Conservation (phyloP, 2,329 filamentous ascomycete species). For the Fusarium napiforme region DNA sequence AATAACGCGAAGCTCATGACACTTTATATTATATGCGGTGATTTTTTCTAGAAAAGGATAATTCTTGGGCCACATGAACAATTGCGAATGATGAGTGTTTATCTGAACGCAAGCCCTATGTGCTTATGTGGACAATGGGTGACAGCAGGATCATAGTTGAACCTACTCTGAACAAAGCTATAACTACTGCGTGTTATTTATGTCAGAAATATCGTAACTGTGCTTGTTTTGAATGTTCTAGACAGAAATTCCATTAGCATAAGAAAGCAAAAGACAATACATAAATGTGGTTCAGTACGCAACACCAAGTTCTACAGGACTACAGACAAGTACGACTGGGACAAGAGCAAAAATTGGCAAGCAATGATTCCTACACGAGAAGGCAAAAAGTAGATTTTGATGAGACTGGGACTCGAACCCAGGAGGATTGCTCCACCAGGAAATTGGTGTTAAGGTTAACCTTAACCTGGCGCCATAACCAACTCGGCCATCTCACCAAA, state of each 20-base stretch:
- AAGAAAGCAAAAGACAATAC: not conserved
- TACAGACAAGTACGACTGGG: not conserved
- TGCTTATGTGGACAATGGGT: not conserved
- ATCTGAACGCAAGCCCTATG: not conserved
- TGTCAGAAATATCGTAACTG: not conserved
- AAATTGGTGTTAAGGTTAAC: slow-evolving; percentile 40
- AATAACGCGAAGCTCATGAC: not conserved
- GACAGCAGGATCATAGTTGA: not conserved
- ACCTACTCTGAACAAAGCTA: not conserved
- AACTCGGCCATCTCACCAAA: slow-evolving; percentile 43
- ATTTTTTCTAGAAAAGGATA: not conserved
- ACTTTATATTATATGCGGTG: not conserved
- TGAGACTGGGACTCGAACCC: slow-evolving; percentile 45
- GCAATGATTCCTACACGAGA: too few species aligned
- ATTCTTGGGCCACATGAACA: not conserved
- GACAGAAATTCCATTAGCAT: not conserved
- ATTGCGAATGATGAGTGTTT: not conserved
- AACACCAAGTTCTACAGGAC: not conserved
- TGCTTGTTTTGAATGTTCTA: not conserved
- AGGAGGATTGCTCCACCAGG: slow-evolving; percentile 45
- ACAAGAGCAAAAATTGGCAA: not conserved
- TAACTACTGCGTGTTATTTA: not conserved
- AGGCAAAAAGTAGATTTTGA: slow-evolving; percentile 5
- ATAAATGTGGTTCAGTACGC: not conserved
- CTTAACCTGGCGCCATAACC: slow-evolving; percentile 37